Base-by-base conservation (phyloP, 1,284 basidiomycete species). In the Fomitopsis betulina region DNA sequence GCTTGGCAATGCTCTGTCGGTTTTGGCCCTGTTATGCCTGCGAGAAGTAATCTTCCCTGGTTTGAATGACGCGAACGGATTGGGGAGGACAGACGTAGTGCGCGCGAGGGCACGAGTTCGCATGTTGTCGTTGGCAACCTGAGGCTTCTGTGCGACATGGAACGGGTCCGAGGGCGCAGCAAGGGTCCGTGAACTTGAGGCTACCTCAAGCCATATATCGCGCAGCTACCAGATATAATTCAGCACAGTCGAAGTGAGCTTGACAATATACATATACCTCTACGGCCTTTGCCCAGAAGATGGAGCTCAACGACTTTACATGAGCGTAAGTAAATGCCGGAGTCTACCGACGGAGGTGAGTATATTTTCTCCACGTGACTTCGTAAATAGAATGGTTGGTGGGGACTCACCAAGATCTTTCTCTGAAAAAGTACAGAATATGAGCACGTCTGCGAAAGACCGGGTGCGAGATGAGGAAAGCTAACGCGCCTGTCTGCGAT, bases 231-330 rank as follows among this genome's bases (percentile, higher is more conserved):
- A 39, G 33, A 19, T 6, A 61, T 30, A 49, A 32, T 30, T 43
- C 5, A 39, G 32, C 6, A 27, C 40, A 42, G 12, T 10, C 6
- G 8, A 23, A 9, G 19, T 27, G 47, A 3, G 27, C 27, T 30
- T 30, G 27, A 2, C 27, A 8, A 8, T 13, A 27, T 17, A 56
- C 62, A 66, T 76, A 54, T 45, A 87, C 82, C 71, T 84, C 76
- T 40, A 72, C 70, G 1, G 87, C 82, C 65, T 86, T 86, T 49
- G 84, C 75, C 72, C 80, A 83, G 68, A 92, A 89, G 42, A 87
- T 76, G 4, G 85, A 84, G 0, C 78, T 75, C 49, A 89, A 75
- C 10, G 79, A 78, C 56, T 77, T 79, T 65, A 89, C 77, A 58
- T 83, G 79, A 0, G 76, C 62, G 1, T 79, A 70, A 0, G 81